Conservation (phyloP, 139 green algal genomes). For the Chlorella sp. region DNA sequence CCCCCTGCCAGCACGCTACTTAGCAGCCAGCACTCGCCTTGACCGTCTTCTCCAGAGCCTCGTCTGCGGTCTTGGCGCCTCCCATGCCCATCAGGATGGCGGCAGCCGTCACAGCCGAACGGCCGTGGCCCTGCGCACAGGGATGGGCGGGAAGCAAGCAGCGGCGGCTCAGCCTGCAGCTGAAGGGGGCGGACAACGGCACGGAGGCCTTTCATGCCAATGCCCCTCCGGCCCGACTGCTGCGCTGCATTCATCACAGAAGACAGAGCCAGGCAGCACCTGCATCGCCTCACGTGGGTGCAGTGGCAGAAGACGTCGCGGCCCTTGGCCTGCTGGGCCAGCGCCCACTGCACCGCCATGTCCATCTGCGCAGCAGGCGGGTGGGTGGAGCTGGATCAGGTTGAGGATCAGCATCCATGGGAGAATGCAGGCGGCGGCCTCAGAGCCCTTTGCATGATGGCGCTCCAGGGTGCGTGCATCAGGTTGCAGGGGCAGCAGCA, state of each 20-base stretch:
- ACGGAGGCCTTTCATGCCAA: too few relatives aligned
- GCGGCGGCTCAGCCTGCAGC: not conserved
- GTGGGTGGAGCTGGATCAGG: too few relatives aligned
- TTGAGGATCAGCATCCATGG: too few relatives aligned
- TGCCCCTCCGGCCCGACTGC: too few relatives aligned
- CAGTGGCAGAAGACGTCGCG: conserved; percentile 26
- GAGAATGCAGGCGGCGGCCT: too few relatives aligned
- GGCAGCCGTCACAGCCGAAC: not conserved
- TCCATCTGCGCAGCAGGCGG: not conserved
- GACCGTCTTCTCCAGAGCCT: not conserved
- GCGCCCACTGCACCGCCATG: conserved; percentile 10
- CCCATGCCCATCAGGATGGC: conserved; percentile 22
- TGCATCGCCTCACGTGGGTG: conserved; percentile 10
- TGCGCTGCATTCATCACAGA: too few relatives aligned
- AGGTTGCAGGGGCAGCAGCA: too few relatives aligned
- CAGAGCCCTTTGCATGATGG: too few relatives aligned
- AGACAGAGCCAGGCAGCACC: too few relatives aligned
- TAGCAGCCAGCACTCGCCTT: not conserved
- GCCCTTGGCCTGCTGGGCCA: not conserved
- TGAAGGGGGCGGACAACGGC: too few relatives aligned
- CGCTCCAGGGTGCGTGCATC: too few relatives aligned
- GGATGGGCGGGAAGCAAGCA: not conserved
- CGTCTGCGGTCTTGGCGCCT: not conserved
- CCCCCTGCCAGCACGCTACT: too few relatives aligned
- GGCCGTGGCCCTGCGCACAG: not conserved